Conservation (phyloP, 1,139 yeast species). For the Nakaseomyces nivariensis region DNA sequence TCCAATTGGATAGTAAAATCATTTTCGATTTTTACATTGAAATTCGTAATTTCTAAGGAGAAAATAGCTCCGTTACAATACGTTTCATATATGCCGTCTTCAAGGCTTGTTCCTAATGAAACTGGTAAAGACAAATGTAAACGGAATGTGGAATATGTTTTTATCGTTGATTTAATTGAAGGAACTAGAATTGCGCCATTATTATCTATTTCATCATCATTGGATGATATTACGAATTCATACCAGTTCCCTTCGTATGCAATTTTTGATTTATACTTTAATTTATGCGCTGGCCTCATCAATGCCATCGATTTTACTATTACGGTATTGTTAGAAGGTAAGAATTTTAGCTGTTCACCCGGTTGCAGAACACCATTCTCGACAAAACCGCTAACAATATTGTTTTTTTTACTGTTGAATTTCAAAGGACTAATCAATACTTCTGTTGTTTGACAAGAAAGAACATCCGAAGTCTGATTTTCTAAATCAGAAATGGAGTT, state of each 20-base stretch:
- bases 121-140: not conserved
- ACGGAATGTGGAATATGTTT: not conserved
- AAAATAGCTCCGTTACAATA: not conserved
- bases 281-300: no score
- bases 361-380: conserved; percentile 1
- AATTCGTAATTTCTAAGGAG: not conserved
- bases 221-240: not conserved
- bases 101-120: not conserved
- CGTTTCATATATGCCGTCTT: not conserved
- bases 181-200: not conserved
- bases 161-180: not conserved
- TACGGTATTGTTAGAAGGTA: not conserved
- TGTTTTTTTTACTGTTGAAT: not conserved
- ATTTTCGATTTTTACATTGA: not conserved
- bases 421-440: not conserved
- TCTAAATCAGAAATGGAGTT: not conserved
- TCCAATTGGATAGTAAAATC: not conserved
- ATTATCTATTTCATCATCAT: not conserved
- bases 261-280: not conserved
- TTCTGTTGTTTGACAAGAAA: not conserved
- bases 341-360: not conserved
- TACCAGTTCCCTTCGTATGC: not conserved
- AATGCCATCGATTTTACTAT: not conserved
- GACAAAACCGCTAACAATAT: not conserved
- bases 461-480: not conserved